Percentiles rank a stretch among this genome's conserved stretches.
Conservation (phyloP, 805 yeast genomes). For the Starmerella vitae region DNA sequence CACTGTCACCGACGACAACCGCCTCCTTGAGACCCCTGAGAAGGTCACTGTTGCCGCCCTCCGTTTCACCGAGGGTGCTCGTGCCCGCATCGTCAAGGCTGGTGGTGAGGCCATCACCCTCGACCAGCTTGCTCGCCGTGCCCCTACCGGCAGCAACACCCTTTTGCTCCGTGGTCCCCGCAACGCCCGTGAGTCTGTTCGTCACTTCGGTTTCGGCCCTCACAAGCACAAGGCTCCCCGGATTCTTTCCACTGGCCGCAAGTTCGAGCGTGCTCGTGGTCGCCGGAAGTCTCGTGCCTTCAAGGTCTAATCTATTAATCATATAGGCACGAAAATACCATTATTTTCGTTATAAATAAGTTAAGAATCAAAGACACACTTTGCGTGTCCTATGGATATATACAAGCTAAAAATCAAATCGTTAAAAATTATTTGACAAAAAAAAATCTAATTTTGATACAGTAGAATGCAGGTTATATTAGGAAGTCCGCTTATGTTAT, state of each 20-base stretch:
- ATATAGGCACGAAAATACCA: too few relatives aligned
- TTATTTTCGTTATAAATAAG: too few relatives aligned
- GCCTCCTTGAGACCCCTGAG: slow-evolving; percentile 77
- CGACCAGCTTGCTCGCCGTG: slow-evolving; percentile 97
- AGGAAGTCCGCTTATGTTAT: background rate
- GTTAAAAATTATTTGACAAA: too few relatives aligned
- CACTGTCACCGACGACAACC: slow-evolving; percentile 96
- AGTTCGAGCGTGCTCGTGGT: slow-evolving; percentile 99
- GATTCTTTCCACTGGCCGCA: slow-evolving; percentile 94
- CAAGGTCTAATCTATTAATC: slow-evolving; percentile 95
- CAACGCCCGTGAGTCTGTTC: slow-evolving; percentile 97
- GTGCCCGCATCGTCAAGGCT: slow-evolving; percentile 90
- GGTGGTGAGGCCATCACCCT: slow-evolving; percentile 99
- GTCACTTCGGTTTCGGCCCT: slow-evolving; percentile 99
- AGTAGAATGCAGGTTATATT: background rate
- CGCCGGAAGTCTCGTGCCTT: slow-evolving; percentile 98
- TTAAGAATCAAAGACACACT: too few relatives aligned
- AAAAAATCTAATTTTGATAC: too few relatives aligned
- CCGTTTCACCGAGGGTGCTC: slow-evolving; percentile 98
- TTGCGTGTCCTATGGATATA: too few relatives aligned
- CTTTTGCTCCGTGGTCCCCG: slow-evolving; percentile 97
- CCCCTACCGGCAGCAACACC: slow-evolving; percentile 99
- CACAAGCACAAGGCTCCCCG: slow-evolving; percentile 99
- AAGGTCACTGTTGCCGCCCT: slow-evolving; percentile 97
- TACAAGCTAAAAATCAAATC: too few relatives aligned